A percentile compares a stretch with the other conserved stretches of the same genome.
phyloP scores from a whole-genome alignment of 768 basidiomycete species.

The Leccinum obscurum region DNA sequence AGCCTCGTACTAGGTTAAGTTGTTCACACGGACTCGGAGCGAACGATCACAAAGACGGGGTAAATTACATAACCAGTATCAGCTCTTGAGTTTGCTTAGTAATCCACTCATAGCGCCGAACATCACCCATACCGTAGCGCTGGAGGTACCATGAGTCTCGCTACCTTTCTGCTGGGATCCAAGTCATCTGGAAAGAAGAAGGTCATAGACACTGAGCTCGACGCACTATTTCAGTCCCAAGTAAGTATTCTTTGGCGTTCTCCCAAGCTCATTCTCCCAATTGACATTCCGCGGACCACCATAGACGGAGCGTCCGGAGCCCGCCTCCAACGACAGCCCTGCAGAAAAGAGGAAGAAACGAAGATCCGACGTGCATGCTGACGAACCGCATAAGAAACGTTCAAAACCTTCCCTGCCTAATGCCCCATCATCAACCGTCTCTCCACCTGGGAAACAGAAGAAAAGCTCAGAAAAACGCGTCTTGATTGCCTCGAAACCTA shows the following conservation, averaged over 20 bases:
- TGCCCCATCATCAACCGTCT: slow-evolving; percentile 23
- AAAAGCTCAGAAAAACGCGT: slow-evolving; percentile 16
- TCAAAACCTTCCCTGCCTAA: slow-evolving; percentile 8
- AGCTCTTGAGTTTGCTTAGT: no score
- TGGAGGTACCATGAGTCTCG: slow-evolving; percentile 44
- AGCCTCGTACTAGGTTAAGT: no score
- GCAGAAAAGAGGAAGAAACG: slow-evolving; percentile 16
- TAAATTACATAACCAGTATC: no score
- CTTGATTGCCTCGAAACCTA: background rate
- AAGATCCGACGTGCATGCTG: slow-evolving; percentile 14
- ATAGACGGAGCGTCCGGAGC: slow-evolving; percentile 12
- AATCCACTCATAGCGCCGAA: no score
- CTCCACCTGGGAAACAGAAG: slow-evolving; percentile 13
- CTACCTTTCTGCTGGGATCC: slow-evolving; percentile 49
- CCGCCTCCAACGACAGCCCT: slow-evolving; percentile 4
- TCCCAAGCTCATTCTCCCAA: slow-evolving; percentile 9
- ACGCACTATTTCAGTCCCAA: slow-evolving; percentile 58
- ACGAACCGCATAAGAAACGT: slow-evolving; percentile 20
- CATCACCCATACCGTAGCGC: no score
- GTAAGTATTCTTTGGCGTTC: slow-evolving; percentile 37
- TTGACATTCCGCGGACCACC: background rate
- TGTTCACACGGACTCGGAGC: no score
- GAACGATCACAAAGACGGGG: no score
- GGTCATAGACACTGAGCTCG: slow-evolving; percentile 59
- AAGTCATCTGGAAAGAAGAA: slow-evolving; percentile 36